Percentiles rank a stretch among this genome's conserved stretches.
These are phyloP conservation scores for Nymphaea thermarum DNA, from an alignment of 164 flowering plant species.

Conservation along the genomic window DNA sequence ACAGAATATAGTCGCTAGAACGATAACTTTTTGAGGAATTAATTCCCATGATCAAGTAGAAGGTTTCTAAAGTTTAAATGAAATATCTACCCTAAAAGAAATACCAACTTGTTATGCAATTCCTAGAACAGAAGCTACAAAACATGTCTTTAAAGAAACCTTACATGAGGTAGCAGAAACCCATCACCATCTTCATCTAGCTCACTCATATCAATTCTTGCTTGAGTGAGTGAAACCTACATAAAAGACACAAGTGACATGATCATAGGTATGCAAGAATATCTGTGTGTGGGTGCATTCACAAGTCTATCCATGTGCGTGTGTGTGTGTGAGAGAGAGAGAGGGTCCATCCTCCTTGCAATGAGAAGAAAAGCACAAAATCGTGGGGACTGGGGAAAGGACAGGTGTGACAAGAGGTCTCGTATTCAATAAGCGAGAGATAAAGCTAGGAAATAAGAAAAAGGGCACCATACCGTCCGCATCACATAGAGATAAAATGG, in stretches of 20 bases:
- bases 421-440: not conserved
- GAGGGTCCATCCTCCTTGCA: no score
- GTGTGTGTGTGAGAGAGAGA: no score
- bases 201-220: constrained; percentile 99
- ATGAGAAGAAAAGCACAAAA: no score
- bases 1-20: no score
- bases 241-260: constrained; percentile 3
- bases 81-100: no score
- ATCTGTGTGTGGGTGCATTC: not conserved
- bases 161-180: constrained; percentile 85
- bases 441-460: not conserved
- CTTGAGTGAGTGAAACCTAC: constrained; percentile 98
- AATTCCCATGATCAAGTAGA: no score
- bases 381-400: no score
- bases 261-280: not conserved
- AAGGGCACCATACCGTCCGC: constrained; percentile 66
- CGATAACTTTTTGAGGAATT: no score
- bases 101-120: not conserved
- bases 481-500: constrained; percentile 97
- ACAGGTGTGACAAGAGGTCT: no score
- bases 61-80: no score
- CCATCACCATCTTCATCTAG: constrained; percentile 99
- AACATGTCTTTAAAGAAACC: constrained; percentile 4
- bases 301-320: not conserved
- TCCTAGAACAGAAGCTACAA: not conserved